Conservation (phyloP, 1,284 basidiomycete genomes). For the Lignosus rhinocerotis region DNA sequence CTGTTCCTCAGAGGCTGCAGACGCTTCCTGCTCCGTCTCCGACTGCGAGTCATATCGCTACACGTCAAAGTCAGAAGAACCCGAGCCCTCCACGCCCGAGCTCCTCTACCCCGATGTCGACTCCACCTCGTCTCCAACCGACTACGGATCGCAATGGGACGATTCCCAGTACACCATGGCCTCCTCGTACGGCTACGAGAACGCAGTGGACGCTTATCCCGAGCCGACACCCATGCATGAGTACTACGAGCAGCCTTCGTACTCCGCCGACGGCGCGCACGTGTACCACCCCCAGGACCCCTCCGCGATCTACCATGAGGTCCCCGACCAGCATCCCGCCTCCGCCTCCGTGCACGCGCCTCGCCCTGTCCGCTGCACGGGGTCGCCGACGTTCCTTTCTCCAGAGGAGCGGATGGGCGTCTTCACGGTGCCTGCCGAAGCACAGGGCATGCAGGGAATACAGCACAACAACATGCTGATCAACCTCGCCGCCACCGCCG, state of each 20-base stretch:
- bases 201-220: conserved; percentile 1
- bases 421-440: conserved; percentile 7
- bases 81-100: conserved; percentile 16
- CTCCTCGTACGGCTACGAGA: conserved; percentile 4
- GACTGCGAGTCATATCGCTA: conserved; percentile 8
- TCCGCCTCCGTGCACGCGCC: conserved; percentile 21
- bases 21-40: conserved; percentile 8
- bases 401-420: conserved; percentile 10
- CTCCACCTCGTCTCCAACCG: conserved; percentile 6
- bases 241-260: conserved; percentile 14
- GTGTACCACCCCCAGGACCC: conserved; percentile 1
- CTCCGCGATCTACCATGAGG: conserved; percentile 9
- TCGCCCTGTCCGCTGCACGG: conserved; percentile 20
- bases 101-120: conserved; percentile 19
- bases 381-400: conserved; percentile 20
- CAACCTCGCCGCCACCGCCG: conserved; percentile 9
- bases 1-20: conserved; percentile 10
- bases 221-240: conserved; percentile 1
- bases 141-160: conserved; percentile 10
- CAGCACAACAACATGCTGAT: conserved; percentile 16
- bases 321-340: conserved; percentile 4
- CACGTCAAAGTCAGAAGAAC: conserved; percentile 25
- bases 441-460: conserved; percentile 1
- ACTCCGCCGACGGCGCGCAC: conserved; percentile 4
- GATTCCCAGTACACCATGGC: conserved; percentile 7